phyloP scores from a whole-genome alignment of 306 rosid species.

The Fragaria vesca region DNA sequence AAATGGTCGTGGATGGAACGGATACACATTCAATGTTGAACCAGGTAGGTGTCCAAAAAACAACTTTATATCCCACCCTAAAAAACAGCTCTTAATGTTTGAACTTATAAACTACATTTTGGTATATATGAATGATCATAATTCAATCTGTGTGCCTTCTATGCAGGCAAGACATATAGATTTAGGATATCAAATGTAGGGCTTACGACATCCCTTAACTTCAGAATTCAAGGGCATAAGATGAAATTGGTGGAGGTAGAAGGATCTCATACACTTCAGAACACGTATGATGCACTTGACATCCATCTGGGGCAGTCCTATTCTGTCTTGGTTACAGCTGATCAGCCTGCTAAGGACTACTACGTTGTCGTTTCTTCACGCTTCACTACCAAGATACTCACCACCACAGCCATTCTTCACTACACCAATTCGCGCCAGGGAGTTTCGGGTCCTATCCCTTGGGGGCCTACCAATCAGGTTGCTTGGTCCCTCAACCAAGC shows the following conservation, averaged over 20 bases:
- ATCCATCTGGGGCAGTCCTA: constrained; percentile 90
- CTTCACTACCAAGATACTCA: constrained; percentile 63
- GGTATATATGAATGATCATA: background rate
- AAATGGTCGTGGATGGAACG: constrained; percentile 93
- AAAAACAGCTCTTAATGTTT: background rate
- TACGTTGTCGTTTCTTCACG: constrained; percentile 77
- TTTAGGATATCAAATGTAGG: constrained; percentile 97
- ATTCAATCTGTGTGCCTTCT: constrained; percentile 3
- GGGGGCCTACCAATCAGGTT: constrained; percentile 67
- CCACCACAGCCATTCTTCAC: constrained; percentile 88
- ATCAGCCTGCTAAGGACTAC: constrained; percentile 87
- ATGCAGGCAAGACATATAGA: constrained; percentile 82
- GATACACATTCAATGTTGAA: constrained; percentile 84
- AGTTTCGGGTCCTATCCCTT: constrained; percentile 80
- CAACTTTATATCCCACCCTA: background rate
- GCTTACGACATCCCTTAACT: constrained; percentile 80
- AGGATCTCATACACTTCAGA: constrained; percentile 96
- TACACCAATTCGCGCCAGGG: constrained; percentile 71
- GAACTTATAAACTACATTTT: background rate
- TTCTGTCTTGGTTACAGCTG: constrained; percentile 89
- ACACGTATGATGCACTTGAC: constrained; percentile 69
- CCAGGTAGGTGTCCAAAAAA: constrained; percentile 49
- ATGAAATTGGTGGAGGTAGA: constrained; percentile 91
- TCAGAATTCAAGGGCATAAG: constrained; percentile 80
- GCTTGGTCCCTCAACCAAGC: constrained; percentile 76